Evolutionary conservation across 1,139 yeast species (phyloP), one percentile per base, ranked within the genome.

Genomic region (Diutina neorugosa): DNA sequence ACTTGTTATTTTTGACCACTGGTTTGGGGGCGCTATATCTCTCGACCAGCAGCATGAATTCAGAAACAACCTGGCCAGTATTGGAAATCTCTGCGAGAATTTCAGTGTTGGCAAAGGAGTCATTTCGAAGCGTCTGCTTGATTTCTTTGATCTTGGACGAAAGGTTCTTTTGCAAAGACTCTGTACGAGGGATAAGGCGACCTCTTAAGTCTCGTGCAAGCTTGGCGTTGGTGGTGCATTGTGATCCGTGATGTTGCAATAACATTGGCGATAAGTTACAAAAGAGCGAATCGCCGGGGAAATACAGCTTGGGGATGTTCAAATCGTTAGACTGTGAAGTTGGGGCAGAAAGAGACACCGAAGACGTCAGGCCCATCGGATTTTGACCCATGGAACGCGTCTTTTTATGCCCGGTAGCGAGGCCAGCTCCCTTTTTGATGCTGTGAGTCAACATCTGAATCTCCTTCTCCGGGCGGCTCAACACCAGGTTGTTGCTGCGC

Each of bases 71-170:
- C 51, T 66, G 62, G 2, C 79, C 79, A 2, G 78, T 72, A 40
- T 64, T 64, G 55, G 74, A 68, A 41, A 74, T 70, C 56, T 74
- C 78, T 52, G 64, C 71, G 18, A 67, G 60, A 43, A 74, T 61
- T 4, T 66, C 65, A 37, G 67, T 61, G 58, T 72, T 74, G 27
- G 75, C 71, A 61, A 74, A 74, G 1, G 76, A 66, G 21, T 74
- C 78, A 59, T 74, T 74, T 52, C 68, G 71, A 57, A 74, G 65
- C 44, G 74, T 67, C 2, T 70, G 62, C 58, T 62, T 71, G 58
- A 74, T 74, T 59, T 74, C 79, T 57, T 72, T 73, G 58, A 74
- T 74, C 56, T 74, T 74, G 55, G 60, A 56, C 21, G 68, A 60
- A 49, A 74, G 65, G 57, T 74, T 74, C 56, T 67, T 70, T 55